Base-by-base conservation (phyloP, 2,329 filamentous ascomycete genomes). In the Sporothrix globosa region DNA sequence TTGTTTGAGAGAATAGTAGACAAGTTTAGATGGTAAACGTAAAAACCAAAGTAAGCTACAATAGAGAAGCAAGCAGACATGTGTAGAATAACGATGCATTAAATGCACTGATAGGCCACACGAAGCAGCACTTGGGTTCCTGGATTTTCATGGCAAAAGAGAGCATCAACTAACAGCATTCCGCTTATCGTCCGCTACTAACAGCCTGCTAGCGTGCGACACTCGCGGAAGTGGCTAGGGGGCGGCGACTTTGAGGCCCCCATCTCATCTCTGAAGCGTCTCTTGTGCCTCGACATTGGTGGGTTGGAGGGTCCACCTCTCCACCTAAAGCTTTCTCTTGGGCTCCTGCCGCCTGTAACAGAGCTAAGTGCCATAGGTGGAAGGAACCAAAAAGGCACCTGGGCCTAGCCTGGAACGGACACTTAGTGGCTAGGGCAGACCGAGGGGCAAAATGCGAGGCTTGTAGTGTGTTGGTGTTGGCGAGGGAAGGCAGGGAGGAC, bases 141-240 rank as follows among this genome's bases (percentile, higher is more conserved):
- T 63, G 58, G 13, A 48, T 63, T 46, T 48, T 21, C 11, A 44
- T 13, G 41, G 11, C 39, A 30, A 17, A 14, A 19, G 60, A 19
- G 27, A 44, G 24, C 44, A 48, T 44, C 24, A 27, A 19, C 54
- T 58, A 58, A 58, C 34, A 41, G 30, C 39, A 9, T 58, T 58
- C 30, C 17, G 21, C 14, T 24, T 61, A 11, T 63, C 21, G 21
- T 46, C 61, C 34, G 44, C 61, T 44, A 50, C 61, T 65, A 65
- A n/a, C 24, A 10, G 14, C 39, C 21, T 50, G 24, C 61, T 65
- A 50, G 61, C 24, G 61, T 24, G 61, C 44, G 24, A 65, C 61
- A 65, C n/a, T 65, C 41, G 44, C 44, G 61, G 44, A 48, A 65
- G 44, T 65, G 61, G 41, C 61, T 65, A 65, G 44, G 61, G 61